Base-by-base conservation (phyloP, 2,329 filamentous ascomycete species). In the Penicillium paneum region DNA sequence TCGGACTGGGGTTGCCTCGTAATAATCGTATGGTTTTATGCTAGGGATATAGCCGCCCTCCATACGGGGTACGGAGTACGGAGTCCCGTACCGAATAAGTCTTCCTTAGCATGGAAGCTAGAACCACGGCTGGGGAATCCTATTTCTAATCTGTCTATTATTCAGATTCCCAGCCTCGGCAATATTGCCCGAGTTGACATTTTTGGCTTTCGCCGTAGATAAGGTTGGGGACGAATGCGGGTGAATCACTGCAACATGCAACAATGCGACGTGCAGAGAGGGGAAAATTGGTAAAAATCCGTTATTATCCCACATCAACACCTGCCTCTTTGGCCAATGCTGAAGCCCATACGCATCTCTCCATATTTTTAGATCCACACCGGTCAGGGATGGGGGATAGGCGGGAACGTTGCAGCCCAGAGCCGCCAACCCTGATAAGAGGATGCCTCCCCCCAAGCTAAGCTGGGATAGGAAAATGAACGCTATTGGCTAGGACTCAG, bases 211-310 rank as follows among this genome's bases (percentile, higher is more conserved):
- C 19, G 31, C 32, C 8, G 13, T 29, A 40, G 43, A 49, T 54
- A 54, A 54, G 45, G 52, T 50, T 54, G 19, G 26, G 41, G 34
- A 29, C 31, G 26, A 44, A 32, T 7, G 36, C 44, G 32, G 52
- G 46, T 39, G 17, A 44, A 52, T 52, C 42, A 47, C 42, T 47
- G 42, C 28, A 52, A 35, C 34, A 12, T 47, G 49, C 32, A 47
- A 35, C 34, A 8, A 8, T 47, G 42, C 32, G 45, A 21, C 8
- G 11, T 36, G 12, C 47, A 21, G 24, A 17, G 35, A 17, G 35
- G 29, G 34, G 34, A 26, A 13, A 19, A 45, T 29, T 17, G 28
- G 10, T 3, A 11, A 21, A 13, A 39, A 10, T 15, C 7, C 21
- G 21, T 5, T 24, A 24, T 24, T 24, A 26, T 17, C 21, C 15